phyloP scores from a whole-genome alignment of 129 eudicot species.

The Flaveria brownii region DNA sequence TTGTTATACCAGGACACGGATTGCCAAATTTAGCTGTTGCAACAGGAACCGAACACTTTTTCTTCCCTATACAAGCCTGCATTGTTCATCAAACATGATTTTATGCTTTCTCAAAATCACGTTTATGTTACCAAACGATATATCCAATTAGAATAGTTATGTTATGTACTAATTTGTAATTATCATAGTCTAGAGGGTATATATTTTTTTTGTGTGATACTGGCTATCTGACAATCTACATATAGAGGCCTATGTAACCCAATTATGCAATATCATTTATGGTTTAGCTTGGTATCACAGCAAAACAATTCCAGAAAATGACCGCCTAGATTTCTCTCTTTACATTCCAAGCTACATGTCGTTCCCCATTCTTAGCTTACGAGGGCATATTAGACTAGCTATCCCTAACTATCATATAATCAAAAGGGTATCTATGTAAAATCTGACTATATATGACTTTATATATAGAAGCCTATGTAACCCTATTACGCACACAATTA shows the following conservation, averaged over 20 bases:
- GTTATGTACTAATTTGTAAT: neutral
- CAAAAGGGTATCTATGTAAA: neutral
- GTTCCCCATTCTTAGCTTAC: neutral
- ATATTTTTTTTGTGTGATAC: neutral
- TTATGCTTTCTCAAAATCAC: neutral
- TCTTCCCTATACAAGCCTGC: constrained; percentile 67
- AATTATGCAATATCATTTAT: neutral
- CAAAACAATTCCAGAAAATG: neutral
- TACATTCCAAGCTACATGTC: neutral
- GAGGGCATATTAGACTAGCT: neutral
- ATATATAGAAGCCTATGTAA: neutral
- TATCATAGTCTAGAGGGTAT: neutral
- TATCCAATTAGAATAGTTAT: neutral
- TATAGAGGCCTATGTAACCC: neutral
- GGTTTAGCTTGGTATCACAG: neutral
- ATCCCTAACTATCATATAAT: neutral
- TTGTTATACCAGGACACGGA: constrained; percentile 50
- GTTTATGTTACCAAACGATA: constrained; percentile 2
- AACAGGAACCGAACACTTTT: constrained; percentile 54
- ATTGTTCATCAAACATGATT: constrained; percentile 14
- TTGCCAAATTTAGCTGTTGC: constrained; percentile 45
- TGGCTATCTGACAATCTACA: neutral
- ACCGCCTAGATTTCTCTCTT: neutral
- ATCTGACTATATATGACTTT: neutral
- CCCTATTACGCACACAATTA: neutral